phyloP scores from a whole-genome alignment of 164 flowering plant species.

The Aristolochia californica region DNA sequence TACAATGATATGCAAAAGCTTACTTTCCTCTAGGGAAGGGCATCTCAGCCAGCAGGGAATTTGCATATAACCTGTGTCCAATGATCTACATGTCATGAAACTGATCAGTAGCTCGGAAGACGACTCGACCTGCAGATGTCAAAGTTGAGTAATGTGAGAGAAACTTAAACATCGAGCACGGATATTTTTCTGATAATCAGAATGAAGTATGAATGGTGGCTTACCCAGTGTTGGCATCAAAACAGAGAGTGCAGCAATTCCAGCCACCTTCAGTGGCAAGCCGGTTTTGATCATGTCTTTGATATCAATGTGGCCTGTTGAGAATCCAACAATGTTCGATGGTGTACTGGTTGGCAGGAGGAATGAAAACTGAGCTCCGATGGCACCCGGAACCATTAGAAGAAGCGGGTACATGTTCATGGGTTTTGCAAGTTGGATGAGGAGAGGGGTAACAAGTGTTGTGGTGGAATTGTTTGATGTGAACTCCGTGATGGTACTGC shows the following conservation, averaged over 20 bases:
- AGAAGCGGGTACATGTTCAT: slow-evolving; percentile 62
- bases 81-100: neutral
- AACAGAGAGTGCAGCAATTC: slow-evolving; percentile 40
- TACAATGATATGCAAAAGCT: too few relatives aligned
- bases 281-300: slow-evolving; percentile 73
- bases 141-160: neutral
- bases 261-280: slow-evolving; percentile 56
- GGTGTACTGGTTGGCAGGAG: slow-evolving; percentile 77
- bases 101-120: neutral
- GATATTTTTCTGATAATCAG: too few relatives aligned
- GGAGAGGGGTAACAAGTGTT: slow-evolving; percentile 56
- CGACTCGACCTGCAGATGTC: neutral
- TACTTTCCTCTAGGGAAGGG: too few relatives aligned
- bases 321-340: slow-evolving; percentile 74
- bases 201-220: neutral
- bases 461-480: slow-evolving; percentile 83
- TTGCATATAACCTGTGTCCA: neutral
- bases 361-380: slow-evolving; percentile 78
- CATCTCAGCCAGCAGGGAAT: too few relatives aligned
- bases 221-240: slow-evolving; percentile 84
- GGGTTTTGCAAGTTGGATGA: slow-evolving; percentile 54
- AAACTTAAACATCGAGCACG: too few relatives aligned
- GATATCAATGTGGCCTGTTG: slow-evolving; percentile 66
- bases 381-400: slow-evolving; percentile 77
- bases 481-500: slow-evolving; percentile 62